phyloP scores from a whole-genome alignment of 192 early-diverging fungal species.

The Anaeromyces robustus region DNA sequence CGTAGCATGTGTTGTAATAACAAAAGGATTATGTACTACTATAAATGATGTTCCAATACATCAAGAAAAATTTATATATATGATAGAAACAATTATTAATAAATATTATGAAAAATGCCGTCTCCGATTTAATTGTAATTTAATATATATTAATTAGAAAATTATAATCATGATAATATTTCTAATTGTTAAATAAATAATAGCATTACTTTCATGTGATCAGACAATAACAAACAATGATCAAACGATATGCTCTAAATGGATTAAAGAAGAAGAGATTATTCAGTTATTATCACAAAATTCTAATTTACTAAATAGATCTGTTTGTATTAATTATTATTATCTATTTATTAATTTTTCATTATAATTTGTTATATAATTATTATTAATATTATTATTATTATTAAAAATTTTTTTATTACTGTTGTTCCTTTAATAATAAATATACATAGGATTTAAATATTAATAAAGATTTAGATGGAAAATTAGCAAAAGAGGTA shows the following conservation, averaged over 20 bases:
- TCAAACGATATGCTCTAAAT: background rate
- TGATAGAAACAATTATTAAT: constrained; percentile 48
- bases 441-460: background rate
- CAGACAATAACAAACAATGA: constrained; percentile 5
- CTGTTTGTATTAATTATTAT: background rate
- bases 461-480: background rate
- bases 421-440: too few species aligned
- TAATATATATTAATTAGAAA: too few species aligned
- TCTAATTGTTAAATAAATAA: background rate
- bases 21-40: constrained; percentile 47
- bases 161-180: background rate
- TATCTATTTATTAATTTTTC: too few species aligned
- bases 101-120: constrained; percentile 54
- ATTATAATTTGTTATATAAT: too few species aligned
- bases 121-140: background rate
- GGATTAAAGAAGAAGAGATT: background rate
- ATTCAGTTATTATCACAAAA: background rate
- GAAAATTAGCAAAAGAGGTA: background rate
- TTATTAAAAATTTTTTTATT: too few species aligned
- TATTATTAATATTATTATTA: too few species aligned
- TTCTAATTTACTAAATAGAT: background rate
- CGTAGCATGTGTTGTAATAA: constrained; percentile 31
- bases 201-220: constrained; percentile 21
- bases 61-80: constrained; percentile 46
- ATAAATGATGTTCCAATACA: constrained; percentile 49